Conservation (phyloP, 371 early-diverging fungal species). For the Funneliformis caledonium region DNA sequence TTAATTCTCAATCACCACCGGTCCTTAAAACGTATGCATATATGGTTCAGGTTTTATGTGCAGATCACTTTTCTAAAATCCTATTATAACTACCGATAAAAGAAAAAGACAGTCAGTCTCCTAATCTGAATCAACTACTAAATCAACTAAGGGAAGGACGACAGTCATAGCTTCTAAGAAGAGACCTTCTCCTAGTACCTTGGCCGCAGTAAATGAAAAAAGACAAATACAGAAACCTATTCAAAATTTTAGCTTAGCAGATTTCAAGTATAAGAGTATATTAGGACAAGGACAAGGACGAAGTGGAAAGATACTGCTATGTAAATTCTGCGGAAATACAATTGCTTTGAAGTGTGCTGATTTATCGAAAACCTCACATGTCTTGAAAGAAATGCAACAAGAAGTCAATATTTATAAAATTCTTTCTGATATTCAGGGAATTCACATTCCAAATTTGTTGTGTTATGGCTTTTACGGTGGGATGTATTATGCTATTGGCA, state of each 20-base stretch:
- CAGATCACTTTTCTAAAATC: neutral
- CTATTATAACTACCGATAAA: neutral
- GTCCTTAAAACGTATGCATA: constrained; percentile 33
- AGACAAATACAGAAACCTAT: no score
- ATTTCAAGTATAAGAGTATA: constrained; percentile 26
- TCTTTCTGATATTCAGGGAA: constrained; percentile 27
- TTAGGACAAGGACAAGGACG: constrained; percentile 3
- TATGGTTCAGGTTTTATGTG: neutral
- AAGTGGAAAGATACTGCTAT: constrained; percentile 4
- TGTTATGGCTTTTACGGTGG: constrained; percentile 32
- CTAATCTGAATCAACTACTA: no score
- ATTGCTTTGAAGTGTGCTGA: constrained; percentile 35
- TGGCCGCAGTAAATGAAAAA: neutral
- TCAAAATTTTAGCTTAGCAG: neutral
- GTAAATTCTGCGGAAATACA: constrained; percentile 3
- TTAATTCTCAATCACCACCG: constrained; percentile 10
- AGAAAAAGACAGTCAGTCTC: no score
- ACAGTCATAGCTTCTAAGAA: no score
- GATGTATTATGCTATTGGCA: constrained; percentile 31
- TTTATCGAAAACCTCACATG: constrained; percentile 26
- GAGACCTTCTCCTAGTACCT: no score
- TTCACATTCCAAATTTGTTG: no score
- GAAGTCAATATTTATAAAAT: constrained; percentile 33
- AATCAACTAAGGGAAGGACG: no score
- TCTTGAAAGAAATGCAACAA: constrained; percentile 35